Evolutionary conservation across 1,284 basidiomycete genomes (phyloP).

Genomic region (Agroathelia rolfsii): DNA sequence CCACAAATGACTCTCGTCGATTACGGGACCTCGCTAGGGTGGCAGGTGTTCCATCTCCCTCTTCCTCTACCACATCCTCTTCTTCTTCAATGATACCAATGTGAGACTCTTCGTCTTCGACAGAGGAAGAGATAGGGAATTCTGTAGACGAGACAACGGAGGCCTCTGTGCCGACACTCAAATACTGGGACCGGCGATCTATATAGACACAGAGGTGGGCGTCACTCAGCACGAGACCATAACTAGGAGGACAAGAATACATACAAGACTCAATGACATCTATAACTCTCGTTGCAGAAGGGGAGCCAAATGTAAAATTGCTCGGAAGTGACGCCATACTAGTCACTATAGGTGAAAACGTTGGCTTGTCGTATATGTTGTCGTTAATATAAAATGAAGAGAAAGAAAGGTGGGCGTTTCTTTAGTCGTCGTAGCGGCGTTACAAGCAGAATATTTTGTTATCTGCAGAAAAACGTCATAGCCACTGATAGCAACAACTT

Average conservation of each 20-base stretch:
- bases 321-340: constrained; percentile 33
- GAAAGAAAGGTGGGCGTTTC: too few relatives aligned
- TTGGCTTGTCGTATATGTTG: too few relatives aligned
- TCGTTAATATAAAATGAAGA: too few relatives aligned
- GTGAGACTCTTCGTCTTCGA: constrained; percentile 24
- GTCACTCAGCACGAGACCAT: constrained; percentile 4
- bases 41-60: constrained; percentile 19
- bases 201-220: constrained; percentile 3
- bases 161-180: constrained; percentile 48
- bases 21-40: constrained; percentile 14
- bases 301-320: constrained; percentile 40
- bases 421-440: too few relatives aligned
- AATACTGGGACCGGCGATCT: constrained; percentile 58
- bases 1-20: constrained; percentile 23
- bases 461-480: too few relatives aligned
- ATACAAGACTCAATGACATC: constrained; percentile 40
- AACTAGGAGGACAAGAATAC: constrained; percentile 28
- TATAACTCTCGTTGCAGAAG: constrained; percentile 37
- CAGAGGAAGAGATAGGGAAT: constrained; percentile 23
- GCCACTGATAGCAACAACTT: too few relatives aligned
- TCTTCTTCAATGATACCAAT: constrained; percentile 15
- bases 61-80: constrained; percentile 22
- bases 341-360: constrained; percentile 2
- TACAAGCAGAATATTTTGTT: too few relatives aligned
- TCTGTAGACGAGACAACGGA: constrained; percentile 34